A percentile compares a stretch with the other conserved stretches of the same genome.
phyloP scores from a whole-genome alignment of 2,329 filamentous ascomycete genomes.

The Claviceps sp. region DNA sequence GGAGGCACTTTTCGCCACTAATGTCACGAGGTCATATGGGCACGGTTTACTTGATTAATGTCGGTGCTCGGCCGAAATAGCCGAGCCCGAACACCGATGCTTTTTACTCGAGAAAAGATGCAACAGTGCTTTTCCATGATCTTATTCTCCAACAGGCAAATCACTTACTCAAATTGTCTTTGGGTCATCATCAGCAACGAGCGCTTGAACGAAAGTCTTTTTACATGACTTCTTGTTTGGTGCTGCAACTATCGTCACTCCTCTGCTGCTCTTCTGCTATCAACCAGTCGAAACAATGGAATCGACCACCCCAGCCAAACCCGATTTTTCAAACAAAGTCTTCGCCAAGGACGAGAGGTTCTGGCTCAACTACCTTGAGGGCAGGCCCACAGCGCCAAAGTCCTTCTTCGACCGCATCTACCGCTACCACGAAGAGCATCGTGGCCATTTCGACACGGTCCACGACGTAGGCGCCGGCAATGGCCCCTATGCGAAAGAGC shows the following conservation, averaged over 20 bases:
- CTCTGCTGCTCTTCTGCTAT: background rate
- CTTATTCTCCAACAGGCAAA: no score
- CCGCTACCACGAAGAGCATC: constrained; percentile 11
- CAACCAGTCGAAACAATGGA: background rate
- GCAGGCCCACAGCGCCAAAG: constrained; percentile 8
- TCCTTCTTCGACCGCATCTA: constrained; percentile 12
- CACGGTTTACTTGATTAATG: background rate
- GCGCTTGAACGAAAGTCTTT: no score
- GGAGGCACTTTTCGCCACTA: no score
- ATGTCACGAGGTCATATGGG: no score
- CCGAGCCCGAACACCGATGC: background rate
- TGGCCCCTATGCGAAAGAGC: constrained; percentile 8
- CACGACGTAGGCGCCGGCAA: constrained; percentile 14
- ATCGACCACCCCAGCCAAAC: background rate
- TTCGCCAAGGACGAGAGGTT: constrained; percentile 10
- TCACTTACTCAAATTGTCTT: no score
- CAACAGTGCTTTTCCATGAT: background rate
- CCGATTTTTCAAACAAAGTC: background rate
- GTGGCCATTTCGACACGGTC: constrained; percentile 5
- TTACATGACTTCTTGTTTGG: no score
- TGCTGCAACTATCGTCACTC: background rate
- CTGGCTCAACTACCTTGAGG: constrained; percentile 14
- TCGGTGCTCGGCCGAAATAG: background rate
- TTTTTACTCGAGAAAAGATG: background rate
- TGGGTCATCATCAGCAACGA: no score